Evolutionary conservation across 1,139 yeast genomes (phyloP), one percentile per base, ranked within the genome.

Genomic region (Kurtzmaniella quercitrusa): DNA sequence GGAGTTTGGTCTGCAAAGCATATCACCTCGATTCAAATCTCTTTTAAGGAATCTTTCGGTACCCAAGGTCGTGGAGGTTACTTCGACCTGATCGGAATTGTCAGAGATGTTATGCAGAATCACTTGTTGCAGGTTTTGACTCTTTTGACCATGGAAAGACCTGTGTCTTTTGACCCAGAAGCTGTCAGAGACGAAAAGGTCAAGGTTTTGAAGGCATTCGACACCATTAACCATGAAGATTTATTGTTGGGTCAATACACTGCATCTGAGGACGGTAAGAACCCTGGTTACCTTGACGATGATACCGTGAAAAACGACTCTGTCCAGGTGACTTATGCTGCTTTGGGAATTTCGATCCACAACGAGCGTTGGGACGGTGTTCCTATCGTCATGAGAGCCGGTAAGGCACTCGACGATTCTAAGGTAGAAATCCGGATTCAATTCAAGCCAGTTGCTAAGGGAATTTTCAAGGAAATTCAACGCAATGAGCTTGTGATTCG

Each of bases 61-160:
- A 93, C 98, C 38, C 97, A 93, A 67, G 98, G 98, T 47, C 82
- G 99, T 60, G 98, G 98, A 52, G 98, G 98, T 33, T 93, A 93
- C 71, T 93, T 94, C 60, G 98, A 94, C 66, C 74, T 76, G 47
- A 88, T 91, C 58, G 99, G 99, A 46, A 93, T 93, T 58, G 88
- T 93, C 52, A 82, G 99, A 66, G 99, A 93, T 61, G 98, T 93
- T 42, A 91, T 94, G 89, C 99, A 93, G 71, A 93, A 93, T 75
- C 99, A 93, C 68, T 69, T 93, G 59, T 74, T 93, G 57, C 99
- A 93, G 70, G 95, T 93, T 21, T 71, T 93, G 61, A 89, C 98
- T 6, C 68, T 94, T 48, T 71, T 93, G 50, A 88, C 97, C 43
- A 91, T 93, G 97, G 98, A 93, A 61, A 80, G 96, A 63, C 98